These are phyloP conservation scores for Aspergillus sparsus DNA, from an alignment of 495 filamentous ascomycete species.

Conservation along the genomic window DNA sequence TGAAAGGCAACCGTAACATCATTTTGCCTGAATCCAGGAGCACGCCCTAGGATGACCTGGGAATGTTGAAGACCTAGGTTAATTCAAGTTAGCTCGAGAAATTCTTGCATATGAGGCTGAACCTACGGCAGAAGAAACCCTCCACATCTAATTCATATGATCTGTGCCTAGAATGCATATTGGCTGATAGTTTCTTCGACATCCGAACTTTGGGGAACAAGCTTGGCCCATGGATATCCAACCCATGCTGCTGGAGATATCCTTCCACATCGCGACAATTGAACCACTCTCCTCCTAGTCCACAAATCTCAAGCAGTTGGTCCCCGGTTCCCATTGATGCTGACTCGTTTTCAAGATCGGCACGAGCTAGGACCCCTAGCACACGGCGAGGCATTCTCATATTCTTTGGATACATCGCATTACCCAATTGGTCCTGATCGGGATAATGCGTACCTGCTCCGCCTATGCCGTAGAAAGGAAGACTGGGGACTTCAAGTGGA, in stretches of 20 bases:
- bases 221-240: slow-evolving; percentile 22
- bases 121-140: neutral
- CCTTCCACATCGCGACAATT: slow-evolving; percentile 71
- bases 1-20: neutral
- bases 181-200: neutral
- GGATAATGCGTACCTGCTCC: slow-evolving; percentile 64
- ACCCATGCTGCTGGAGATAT: slow-evolving; percentile 30
- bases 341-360: neutral
- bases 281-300: slow-evolving; percentile 68
- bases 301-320: slow-evolving; percentile 23
- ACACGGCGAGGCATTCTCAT: slow-evolving; percentile 26
- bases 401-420: slow-evolving; percentile 28
- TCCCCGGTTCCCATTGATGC: neutral
- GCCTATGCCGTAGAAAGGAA: slow-evolving; percentile 66
- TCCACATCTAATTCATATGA: neutral
- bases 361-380: slow-evolving; percentile 10
- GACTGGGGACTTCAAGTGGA: slow-evolving; percentile 53
- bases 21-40: neutral
- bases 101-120: neutral
- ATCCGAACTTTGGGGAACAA: slow-evolving; percentile 12
- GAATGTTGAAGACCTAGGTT: neutral
- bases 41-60: neutral
- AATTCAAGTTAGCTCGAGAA: neutral
- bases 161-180: neutral
- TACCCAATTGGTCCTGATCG: slow-evolving; percentile 15